These are phyloP conservation scores for Carex parvula DNA, from an alignment of 176 grass and related monocot genomes.

Conservation along the genomic window DNA sequence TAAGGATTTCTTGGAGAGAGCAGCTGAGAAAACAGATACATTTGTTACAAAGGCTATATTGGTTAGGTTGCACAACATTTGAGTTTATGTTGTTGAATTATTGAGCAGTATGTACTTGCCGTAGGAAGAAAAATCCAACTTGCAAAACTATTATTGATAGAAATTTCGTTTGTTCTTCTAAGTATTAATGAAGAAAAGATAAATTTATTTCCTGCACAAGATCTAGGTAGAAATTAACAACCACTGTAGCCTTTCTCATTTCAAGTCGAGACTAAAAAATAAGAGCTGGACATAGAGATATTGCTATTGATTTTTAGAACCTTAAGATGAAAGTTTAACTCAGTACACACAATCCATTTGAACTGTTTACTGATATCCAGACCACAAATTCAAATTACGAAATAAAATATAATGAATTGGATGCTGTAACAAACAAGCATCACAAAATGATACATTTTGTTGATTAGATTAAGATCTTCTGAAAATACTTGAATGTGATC, in stretches of 20 bases:
- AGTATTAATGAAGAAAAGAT: not conserved
- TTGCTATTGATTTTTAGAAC: not conserved
- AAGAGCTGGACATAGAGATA: not conserved
- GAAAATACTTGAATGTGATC: constrained; percentile 53
- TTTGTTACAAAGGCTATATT: constrained; percentile 79
- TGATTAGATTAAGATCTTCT: not conserved
- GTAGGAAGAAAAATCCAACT: not conserved
- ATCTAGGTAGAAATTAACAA: not conserved
- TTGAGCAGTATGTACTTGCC: not conserved
- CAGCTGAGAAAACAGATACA: constrained; percentile 49
- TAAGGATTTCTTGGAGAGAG: constrained; percentile 50
- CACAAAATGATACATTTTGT: not conserved
- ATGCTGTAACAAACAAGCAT: not conserved
- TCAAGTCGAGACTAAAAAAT: not conserved
- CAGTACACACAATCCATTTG: not conserved
- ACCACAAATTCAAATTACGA: not conserved
- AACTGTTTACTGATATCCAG: not conserved
- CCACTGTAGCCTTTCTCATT: not conserved
- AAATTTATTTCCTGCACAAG: constrained; percentile 3
- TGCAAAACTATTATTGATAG: not conserved
- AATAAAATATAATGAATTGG: not conserved
- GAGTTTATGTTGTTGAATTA: constrained; percentile 20
- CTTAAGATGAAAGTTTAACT: not conserved
- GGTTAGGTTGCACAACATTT: constrained; percentile 40
- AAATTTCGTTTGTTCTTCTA: not conserved